phyloP scores from a whole-genome alignment of 805 yeast species.

The Babjeviella inositovora region DNA sequence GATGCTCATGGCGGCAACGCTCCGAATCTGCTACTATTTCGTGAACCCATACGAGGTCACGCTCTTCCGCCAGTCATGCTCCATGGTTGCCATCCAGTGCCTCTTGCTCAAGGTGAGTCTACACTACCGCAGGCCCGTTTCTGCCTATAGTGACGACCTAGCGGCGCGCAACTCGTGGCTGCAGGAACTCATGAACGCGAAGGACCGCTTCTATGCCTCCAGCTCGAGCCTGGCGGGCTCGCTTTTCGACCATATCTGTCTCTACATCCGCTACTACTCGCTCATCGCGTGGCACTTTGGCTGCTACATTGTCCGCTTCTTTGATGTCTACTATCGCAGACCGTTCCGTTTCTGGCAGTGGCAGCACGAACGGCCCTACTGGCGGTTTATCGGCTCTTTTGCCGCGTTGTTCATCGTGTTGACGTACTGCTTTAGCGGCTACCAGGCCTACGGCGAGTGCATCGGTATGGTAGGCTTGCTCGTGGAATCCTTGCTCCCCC shows the following conservation, averaged over 20 bases:
- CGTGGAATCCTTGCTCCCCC: conserved; percentile 57
- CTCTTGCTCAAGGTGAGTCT: conserved; percentile 49
- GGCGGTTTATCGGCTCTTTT: conserved; percentile 44
- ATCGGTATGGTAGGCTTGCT: conserved; percentile 53
- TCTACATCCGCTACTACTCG: background rate
- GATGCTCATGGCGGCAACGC: conserved; percentile 63
- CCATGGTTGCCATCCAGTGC: conserved; percentile 74
- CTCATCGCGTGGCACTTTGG: background rate
- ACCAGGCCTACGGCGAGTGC: conserved; percentile 21
- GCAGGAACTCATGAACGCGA: conserved; percentile 5
- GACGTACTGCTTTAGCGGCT: conserved; percentile 20
- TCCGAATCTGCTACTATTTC: conserved; percentile 63
- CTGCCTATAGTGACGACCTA: conserved; percentile 5
- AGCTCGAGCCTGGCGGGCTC: background rate
- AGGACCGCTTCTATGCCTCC: conserved; percentile 9
- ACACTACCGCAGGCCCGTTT: conserved; percentile 22
- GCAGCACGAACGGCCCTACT: conserved; percentile 39
- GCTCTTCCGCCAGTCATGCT: conserved; percentile 57
- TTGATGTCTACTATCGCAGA: conserved; percentile 55
- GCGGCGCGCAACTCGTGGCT: conserved; percentile 2
- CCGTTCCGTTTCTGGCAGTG: conserved; percentile 79
- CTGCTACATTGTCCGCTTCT: conserved; percentile 35
- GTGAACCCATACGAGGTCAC: conserved; percentile 75
- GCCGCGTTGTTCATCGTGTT: conserved; percentile 17
- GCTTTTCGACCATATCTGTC: background rate